A percentile compares a stretch with the other conserved stretches of the same genome.
Evolutionary conservation across 495 filamentous ascomycete species (phyloP).

Genomic region (Talaromyces adpressus): DNA sequence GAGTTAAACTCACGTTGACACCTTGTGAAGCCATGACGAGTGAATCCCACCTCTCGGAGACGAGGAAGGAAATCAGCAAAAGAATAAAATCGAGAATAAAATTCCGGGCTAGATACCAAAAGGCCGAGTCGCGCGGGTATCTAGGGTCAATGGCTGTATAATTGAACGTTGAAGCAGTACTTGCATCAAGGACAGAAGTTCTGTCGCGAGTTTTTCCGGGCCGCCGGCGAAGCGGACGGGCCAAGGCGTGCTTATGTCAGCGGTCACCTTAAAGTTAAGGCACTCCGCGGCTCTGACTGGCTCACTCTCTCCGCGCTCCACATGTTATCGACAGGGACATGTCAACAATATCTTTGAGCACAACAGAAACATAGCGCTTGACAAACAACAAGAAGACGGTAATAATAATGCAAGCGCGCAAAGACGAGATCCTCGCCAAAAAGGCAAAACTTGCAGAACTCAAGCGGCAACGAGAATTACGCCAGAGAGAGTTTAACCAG

Average conservation of each 20-base stretch:
- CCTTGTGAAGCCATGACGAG: constrained; percentile 39
- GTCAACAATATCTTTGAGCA: neutral
- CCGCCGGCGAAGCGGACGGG: constrained; percentile 20
- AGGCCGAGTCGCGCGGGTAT: constrained; percentile 23
- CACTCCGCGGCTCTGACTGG: neutral
- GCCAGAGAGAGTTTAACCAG: constrained; percentile 62
- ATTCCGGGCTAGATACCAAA: constrained; percentile 22
- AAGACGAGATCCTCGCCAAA: constrained; percentile 91
- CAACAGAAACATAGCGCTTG: neutral
- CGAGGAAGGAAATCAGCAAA: constrained; percentile 19
- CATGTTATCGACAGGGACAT: constrained; percentile 1
- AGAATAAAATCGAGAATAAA: neutral
- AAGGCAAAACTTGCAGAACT: constrained; percentile 92
- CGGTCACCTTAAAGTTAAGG: constrained; percentile 9
- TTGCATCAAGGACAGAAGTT: constrained; percentile 28
- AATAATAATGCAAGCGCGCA: constrained; percentile 65
- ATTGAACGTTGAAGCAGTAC: constrained; percentile 9
- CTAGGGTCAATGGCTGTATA: constrained; percentile 35
- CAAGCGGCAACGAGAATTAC: constrained; percentile 80
- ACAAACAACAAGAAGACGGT: neutral
- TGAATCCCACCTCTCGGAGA: constrained; percentile 19
- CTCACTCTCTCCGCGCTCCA: neutral
- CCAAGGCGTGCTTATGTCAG: constrained; percentile 37
- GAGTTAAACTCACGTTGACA: constrained; percentile 41
- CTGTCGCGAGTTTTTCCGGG: constrained; percentile 49